Conservation (phyloP, 495 filamentous ascomycete genomes). For the Xylona heveae region DNA sequence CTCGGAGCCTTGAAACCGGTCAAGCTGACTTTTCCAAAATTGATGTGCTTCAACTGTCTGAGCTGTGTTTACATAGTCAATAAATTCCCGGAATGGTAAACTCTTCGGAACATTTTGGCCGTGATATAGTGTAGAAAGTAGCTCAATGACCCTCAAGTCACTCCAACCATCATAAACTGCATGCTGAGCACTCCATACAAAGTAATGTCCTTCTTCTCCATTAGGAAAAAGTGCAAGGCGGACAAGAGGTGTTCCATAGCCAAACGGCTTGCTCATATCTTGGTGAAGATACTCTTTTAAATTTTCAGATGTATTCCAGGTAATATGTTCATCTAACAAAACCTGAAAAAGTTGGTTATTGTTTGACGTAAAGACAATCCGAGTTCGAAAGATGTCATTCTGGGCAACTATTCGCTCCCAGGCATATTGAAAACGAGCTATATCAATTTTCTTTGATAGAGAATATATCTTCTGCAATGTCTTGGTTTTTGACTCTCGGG, state of each 20-base stretch:
- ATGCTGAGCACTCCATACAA: neutral
- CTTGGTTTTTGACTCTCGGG: neutral
- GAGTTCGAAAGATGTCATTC: neutral
- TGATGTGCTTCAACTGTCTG: too few species aligned
- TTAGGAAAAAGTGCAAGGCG: neutral
- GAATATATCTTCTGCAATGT: neutral
- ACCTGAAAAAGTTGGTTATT: neutral
- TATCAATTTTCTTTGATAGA: neutral
- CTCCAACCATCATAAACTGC: neutral
- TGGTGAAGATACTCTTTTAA: neutral
- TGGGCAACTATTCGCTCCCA: neutral
- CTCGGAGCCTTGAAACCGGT: too few species aligned
- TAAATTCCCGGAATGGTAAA: too few species aligned
- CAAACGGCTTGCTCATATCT: neutral
- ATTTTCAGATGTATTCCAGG: neutral
- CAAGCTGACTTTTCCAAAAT: too few species aligned
- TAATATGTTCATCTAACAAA: neutral
- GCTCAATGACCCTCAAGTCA: too few species aligned
- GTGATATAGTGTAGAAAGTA: too few species aligned
- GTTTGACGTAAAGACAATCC: neutral
- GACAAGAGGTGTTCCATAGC: neutral
- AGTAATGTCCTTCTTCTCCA: neutral
- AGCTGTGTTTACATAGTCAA: too few species aligned
- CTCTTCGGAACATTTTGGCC: too few species aligned
- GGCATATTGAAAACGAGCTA: neutral